Base-by-base conservation (phyloP, 768 basidiomycete genomes). In the Clavaria fumosa region DNA sequence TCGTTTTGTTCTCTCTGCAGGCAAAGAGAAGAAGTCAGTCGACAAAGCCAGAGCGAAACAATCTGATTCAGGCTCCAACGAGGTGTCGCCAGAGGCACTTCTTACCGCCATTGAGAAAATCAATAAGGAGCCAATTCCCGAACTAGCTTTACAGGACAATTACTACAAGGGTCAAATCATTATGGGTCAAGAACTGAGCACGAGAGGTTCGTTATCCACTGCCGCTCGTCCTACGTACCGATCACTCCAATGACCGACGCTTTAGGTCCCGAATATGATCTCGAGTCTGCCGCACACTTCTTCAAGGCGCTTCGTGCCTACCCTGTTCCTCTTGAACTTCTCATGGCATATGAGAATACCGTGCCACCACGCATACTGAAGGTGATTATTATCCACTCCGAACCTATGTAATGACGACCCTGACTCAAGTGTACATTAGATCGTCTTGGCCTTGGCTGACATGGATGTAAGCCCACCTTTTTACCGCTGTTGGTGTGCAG, bases 301-400 rank as follows among this genome's bases (percentile, higher is more conserved):
- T 99, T 78, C 70, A 73, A 88, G 35, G 91, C 89, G 1, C 75
- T 97, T 41, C 69, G 81, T 38, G 89, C 95, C 23, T 99, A 99
- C 61, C 95, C 95, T 35, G 75, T 83, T 21, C 88, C 91, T 1
- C 75, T 88, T 22, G 95, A 97, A 57, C 73, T 97, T 47, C 80
- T 99, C 49, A 74, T 81, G 56, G 91, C 97, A 44, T 93, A 95
- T 51, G 78, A 96, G 60, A 81, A 82, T 59, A 90, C 88, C 23
- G 75, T 93, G 21, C 82, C 86, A 2, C 69, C 72, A 19, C 67
- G 75, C 24, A 64, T 89, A 34, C 86, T 88, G 62, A 81, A 85
- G 62, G 79, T 78, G 39, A 22, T 61, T 56, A 7, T 9, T 17
- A 18, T 22, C 10, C 21, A 11, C 35, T 39, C 37, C 15, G 11